Conservation (phyloP, 352 stramenopile species). For the Phytophthora hibernalis region DNA sequence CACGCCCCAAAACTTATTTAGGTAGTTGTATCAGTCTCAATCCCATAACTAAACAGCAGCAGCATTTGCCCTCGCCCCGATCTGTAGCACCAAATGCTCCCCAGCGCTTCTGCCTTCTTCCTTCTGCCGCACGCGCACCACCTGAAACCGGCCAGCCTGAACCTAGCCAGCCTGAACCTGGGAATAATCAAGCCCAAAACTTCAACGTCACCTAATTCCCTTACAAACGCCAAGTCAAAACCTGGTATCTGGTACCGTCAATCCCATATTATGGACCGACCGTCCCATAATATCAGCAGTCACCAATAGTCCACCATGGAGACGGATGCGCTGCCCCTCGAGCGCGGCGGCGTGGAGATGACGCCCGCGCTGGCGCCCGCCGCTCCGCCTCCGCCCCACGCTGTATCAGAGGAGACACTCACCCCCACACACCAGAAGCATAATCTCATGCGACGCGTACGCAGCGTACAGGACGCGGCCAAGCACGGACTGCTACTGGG, state of each 20-base stretch:
- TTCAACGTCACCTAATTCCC: neutral
- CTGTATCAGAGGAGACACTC: conserved; percentile 55
- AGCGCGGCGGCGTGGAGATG: conserved; percentile 61
- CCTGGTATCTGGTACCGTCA: neutral
- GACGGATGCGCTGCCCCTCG: conserved; percentile 55
- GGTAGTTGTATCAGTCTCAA: neutral
- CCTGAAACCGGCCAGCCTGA: too few species aligned
- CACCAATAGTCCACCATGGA: conserved; percentile 40
- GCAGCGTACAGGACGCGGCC: conserved; percentile 60
- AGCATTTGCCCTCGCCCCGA: neutral
- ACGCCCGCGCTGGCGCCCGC: conserved; percentile 24
- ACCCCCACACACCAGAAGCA: conserved; percentile 38
- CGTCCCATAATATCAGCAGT: neutral
- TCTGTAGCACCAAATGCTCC: neutral
- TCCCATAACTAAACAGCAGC: neutral
- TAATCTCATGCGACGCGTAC: conserved; percentile 62
- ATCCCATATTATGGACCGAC: too few species aligned
- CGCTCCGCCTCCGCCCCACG: conserved; percentile 24
- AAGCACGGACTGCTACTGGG: conserved; percentile 25
- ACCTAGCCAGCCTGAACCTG: too few species aligned
- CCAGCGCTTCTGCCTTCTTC: neutral
- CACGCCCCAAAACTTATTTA: neutral
- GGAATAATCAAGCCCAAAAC: neutral
- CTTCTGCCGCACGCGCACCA: neutral
- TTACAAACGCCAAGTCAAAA: neutral